Evolutionary conservation across 306 rosid genomes (phyloP).

Genomic region (Prunus fruticosa): DNA sequence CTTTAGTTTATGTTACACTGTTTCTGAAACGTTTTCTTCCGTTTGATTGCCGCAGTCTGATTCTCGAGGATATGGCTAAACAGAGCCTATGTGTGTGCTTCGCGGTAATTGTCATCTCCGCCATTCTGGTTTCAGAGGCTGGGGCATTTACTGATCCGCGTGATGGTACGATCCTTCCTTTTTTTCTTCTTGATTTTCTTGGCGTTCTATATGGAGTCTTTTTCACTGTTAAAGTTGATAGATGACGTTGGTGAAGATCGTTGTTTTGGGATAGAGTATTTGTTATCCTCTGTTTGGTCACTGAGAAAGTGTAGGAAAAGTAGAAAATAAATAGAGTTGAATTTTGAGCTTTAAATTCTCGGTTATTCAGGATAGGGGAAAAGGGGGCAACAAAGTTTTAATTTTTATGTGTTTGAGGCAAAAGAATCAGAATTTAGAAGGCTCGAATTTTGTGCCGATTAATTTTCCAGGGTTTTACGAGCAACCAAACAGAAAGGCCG

Average conservation of each 20-base stretch:
- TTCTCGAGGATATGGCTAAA: slow-evolving; percentile 41
- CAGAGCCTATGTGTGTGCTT: slow-evolving; percentile 19
- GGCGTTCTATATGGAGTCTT: not conserved
- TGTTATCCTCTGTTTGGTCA: slow-evolving; percentile 7
- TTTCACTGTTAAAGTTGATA: not conserved
- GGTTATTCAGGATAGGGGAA: not conserved
- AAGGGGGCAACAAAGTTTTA: not conserved
- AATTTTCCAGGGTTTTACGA: not conserved
- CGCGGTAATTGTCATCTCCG: slow-evolving; percentile 34
- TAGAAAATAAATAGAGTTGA: too few species aligned
- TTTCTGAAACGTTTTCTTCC: not conserved
- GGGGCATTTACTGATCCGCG: slow-evolving; percentile 40
- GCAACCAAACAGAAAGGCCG: not conserved
- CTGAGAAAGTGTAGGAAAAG: slow-evolving; percentile 11
- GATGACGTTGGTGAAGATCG: not conserved
- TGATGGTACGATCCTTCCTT: slow-evolving; percentile 45
- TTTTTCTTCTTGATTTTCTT: slow-evolving; percentile 7
- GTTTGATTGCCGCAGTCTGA: not conserved
- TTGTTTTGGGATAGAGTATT: not conserved
- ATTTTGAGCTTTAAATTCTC: not conserved
- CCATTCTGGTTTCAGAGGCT: slow-evolving; percentile 40
- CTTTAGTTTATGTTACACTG: not conserved
- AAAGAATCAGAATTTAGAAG: not conserved
- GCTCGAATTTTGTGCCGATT: not conserved
- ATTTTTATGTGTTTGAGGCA: not conserved